Evolutionary conservation across 176 grass and related monocot genomes (phyloP).

Genomic region (Poa pratensis): DNA sequence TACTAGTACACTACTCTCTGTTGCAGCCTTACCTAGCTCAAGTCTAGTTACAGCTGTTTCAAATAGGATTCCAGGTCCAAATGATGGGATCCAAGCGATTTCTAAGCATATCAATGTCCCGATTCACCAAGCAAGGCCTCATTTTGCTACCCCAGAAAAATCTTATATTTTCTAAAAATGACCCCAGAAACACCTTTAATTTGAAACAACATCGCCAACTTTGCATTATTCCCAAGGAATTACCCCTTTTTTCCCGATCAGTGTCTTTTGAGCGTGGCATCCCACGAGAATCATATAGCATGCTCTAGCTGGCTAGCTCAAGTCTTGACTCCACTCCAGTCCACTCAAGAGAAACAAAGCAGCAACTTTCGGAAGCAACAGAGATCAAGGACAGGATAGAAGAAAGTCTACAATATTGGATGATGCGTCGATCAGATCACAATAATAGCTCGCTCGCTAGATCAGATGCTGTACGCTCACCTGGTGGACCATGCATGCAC

Average conservation of each 20-base stretch:
- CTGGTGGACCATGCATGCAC: conserved; percentile 30
- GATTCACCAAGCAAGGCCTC: background rate
- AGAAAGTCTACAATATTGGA: background rate
- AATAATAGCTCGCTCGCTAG: background rate
- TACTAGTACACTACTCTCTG: background rate
- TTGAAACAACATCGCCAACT: background rate
- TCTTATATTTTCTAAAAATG: background rate
- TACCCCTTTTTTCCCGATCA: background rate
- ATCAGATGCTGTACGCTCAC: background rate
- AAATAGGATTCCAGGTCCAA: too few species aligned
- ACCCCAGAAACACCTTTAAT: background rate
- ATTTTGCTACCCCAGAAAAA: background rate
- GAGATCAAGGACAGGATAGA: conserved; percentile 3
- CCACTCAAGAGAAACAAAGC: conserved; percentile 16
- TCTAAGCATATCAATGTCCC: background rate
- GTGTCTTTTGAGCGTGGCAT: conserved; percentile 1
- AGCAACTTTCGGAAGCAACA: conserved; percentile 36
- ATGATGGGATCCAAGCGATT: too few species aligned
- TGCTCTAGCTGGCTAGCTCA: background rate
- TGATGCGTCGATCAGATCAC: conserved; percentile 28
- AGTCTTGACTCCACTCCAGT: background rate
- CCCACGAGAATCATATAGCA: conserved; percentile 11
- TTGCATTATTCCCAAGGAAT: background rate
- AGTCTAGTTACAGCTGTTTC: too few species aligned
- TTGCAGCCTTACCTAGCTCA: background rate